Evolutionary conservation across 441 rosid genomes (phyloP).

Genomic region (Viola pubescens): DNA sequence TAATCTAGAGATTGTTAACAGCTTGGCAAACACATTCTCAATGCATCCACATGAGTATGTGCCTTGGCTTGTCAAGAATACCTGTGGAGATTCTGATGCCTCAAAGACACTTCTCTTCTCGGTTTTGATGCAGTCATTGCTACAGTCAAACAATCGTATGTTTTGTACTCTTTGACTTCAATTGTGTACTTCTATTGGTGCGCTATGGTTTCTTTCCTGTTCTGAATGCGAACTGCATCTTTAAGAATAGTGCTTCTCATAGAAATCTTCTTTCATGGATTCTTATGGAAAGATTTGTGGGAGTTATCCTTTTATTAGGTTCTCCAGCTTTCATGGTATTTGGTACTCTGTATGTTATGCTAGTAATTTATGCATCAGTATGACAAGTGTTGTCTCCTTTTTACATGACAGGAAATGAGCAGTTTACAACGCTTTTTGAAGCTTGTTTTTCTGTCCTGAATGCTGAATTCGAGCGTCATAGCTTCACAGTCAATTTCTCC

Average conservation of each 20-base stretch:
- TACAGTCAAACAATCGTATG: slow-evolving; percentile 34
- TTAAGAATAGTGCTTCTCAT: no score
- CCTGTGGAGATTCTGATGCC: slow-evolving; percentile 37
- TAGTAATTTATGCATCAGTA: neutral
- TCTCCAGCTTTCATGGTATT: no score
- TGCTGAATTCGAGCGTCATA: slow-evolving; percentile 62
- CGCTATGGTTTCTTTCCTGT: no score
- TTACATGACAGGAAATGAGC: slow-evolving; percentile 37
- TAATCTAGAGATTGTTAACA: slow-evolving; percentile 57
- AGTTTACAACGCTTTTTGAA: slow-evolving; percentile 50
- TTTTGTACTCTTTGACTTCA: slow-evolving; percentile 7
- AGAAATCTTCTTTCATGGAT: no score
- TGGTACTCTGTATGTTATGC: no score
- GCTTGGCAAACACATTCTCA: slow-evolving; percentile 51
- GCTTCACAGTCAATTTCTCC: slow-evolving; percentile 31
- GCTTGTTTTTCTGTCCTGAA: slow-evolving; percentile 66
- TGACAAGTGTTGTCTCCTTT: neutral
- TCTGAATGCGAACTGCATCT: no score
- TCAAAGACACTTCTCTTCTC: slow-evolving; percentile 70
- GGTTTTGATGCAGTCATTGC: slow-evolving; percentile 64
- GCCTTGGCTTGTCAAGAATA: slow-evolving; percentile 45
- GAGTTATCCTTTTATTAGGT: no score
- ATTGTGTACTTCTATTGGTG: no score
- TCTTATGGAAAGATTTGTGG: no score
- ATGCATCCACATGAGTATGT: slow-evolving; percentile 41